phyloP scores from a whole-genome alignment of 768 basidiomycete genomes.

The Cytidiella melzeri region DNA sequence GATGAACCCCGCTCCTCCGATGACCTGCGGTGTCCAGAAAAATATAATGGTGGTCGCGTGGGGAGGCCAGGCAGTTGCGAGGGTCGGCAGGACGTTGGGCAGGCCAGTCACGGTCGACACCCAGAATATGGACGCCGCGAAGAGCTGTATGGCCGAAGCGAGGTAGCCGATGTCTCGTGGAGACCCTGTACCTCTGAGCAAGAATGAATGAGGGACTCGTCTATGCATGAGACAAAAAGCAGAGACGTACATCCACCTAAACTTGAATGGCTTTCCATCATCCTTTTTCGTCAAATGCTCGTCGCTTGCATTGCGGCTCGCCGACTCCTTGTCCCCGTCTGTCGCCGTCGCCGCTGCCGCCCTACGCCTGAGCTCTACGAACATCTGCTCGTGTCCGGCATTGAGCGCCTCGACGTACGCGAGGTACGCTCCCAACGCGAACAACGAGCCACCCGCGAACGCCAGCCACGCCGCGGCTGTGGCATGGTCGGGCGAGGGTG shows the following conservation, averaged over 20 bases:
- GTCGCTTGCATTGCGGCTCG: not conserved
- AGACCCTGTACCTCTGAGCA: slow-evolving; percentile 16
- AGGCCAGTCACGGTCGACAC: slow-evolving; percentile 34
- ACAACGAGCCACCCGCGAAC: slow-evolving; percentile 54
- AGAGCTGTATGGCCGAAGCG: slow-evolving; percentile 45
- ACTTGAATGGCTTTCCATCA: not conserved
- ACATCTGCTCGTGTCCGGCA: slow-evolving; percentile 33
- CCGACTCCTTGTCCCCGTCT: not conserved
- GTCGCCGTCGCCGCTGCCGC: not conserved
- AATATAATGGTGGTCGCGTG: slow-evolving; percentile 39
- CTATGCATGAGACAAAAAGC: slow-evolving; percentile 24
- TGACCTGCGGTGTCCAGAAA: slow-evolving; percentile 58
- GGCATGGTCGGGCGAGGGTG: slow-evolving; percentile 11
- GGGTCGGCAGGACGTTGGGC: slow-evolving; percentile 34
- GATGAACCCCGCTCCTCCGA: slow-evolving; percentile 56
- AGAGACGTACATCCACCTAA: slow-evolving; percentile 20
- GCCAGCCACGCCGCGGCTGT: slow-evolving; percentile 39
- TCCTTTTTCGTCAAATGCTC: not conserved
- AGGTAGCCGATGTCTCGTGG: slow-evolving; percentile 42
- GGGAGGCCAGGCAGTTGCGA: slow-evolving; percentile 15
- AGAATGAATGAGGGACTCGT: slow-evolving; percentile 25
- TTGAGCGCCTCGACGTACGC: slow-evolving; percentile 53
- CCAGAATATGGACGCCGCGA: slow-evolving; percentile 59
- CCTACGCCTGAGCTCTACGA: slow-evolving; percentile 27
- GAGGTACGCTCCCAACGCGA: slow-evolving; percentile 48